Conservation (phyloP, 2,329 filamentous ascomycete species). For the Scedosporium boydii region DNA sequence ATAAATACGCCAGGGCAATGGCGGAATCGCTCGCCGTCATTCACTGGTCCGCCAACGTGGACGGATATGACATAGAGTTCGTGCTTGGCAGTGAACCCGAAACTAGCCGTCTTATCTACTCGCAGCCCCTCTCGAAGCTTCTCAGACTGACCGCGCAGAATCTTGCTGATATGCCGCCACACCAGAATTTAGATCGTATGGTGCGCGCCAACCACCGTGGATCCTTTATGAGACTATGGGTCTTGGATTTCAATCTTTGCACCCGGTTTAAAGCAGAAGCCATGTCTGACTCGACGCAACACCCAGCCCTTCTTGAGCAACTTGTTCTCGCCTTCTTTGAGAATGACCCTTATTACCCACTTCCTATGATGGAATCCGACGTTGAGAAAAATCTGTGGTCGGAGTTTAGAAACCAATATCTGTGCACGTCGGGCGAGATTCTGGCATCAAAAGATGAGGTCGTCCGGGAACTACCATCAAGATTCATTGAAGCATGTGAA, state of each 20-base stretch:
- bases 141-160: neutral
- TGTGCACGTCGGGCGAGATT: neutral
- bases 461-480: neutral
- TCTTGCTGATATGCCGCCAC: neutral
- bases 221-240: conserved; percentile 15
- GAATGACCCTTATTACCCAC: conserved; percentile 16
- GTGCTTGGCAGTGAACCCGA: conserved; percentile 15
- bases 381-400: conserved; percentile 11
- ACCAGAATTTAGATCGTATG: neutral
- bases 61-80: conserved; percentile 22
- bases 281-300: conserved; percentile 9
- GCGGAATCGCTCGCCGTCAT: conserved; percentile 18
- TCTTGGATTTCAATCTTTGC: conserved; percentile 21
- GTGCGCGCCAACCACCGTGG: conserved; percentile 6
- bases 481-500: neutral
- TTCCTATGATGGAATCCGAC: conserved; percentile 4
- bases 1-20: conserved; percentile 13
- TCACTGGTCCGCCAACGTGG: conserved; percentile 19
- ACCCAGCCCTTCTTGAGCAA: conserved; percentile 13
- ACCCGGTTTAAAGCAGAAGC: neutral
- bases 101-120: neutral
- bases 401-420: neutral
- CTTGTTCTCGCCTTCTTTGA: conserved; percentile 11
- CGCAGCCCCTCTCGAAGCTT: neutral
- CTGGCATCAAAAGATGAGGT: neutral